Base-by-base conservation (phyloP, 495 filamentous ascomycete species). In the Amphirosellinia nigrospora region DNA sequence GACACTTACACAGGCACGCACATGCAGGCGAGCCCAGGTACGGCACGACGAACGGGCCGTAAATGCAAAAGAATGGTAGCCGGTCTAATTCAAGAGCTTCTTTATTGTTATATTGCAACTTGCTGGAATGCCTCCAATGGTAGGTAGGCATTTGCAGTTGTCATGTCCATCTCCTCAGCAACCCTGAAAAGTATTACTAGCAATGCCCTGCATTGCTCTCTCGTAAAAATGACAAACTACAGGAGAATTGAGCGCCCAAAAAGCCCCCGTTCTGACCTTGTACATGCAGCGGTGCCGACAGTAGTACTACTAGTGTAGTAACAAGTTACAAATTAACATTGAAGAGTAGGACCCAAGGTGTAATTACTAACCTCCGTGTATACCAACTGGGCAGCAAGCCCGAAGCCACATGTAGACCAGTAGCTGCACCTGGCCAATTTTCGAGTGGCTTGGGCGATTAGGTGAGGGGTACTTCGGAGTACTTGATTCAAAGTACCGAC, bases 181-280 rank as follows among this genome's bases (percentile, higher is more conserved):
- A 62, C 21, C 38, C n/a, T 16, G 10, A 28, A 43, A 28, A 62
- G 41, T 67, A 32, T 7, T 32, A 30, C 8, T 65, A 46, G 32
- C 28, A 53, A 53, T 53, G 16, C 15, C 43, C n/a, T 28, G 30
- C 45, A 45, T 67, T 67, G 28, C 36, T 53, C 34, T 67, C 64
- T 43, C 52, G 64, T 67, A 56, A 67, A 46, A 59, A 58, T 59
- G 50, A 67, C 64, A 45, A 67, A 67, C 21, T 23, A n/a, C n/a
- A 62, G 32, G 41, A 64, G 4, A 26, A 30, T 21, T 30, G 32
- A 38, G 43, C 45, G 19, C 28, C 62, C 32, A 23, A 64, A 52
- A 46, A 38, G n/a, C 45, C 64, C 64, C 38, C 23, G 6, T 66
- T 43, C 38, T 43, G 23, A 23, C 34, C 16, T 15, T 43, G 19